Base-by-base conservation (phyloP, 768 basidiomycete species). In the Fomitopsis pulvina region DNA sequence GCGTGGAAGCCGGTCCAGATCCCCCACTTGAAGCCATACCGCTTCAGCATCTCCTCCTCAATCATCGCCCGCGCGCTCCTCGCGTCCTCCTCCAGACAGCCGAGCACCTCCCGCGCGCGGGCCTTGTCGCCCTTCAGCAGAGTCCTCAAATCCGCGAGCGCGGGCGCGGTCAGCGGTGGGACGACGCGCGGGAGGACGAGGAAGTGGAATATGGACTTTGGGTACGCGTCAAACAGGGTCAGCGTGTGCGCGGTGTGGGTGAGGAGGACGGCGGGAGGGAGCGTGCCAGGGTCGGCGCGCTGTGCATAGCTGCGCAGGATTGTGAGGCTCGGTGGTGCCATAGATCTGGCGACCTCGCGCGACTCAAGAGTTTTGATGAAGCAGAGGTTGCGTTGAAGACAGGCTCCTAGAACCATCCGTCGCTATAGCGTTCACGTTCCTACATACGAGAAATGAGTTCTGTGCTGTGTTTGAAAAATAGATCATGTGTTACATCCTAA, bases 121-220 rank as follows among this genome's bases (percentile, higher is more conserved):
- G 67, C 68, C 60, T 76, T 80, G 60, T 83, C 76, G 27, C 71
- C 69, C 47, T 66, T 71, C 59, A 85, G 62, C 32, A 92, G 67
- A 11, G 77, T 66, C 47, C 69, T 72, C 18, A 95, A 71, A 61
- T 72, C 78, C 20, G 71, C 57, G 32, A 90, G 69, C 26, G 75
- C 72, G 9, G 57, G 63, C 44, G 65, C 56, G 41, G 55, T 63
- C 47, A 64, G 34, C 8, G 70, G 60, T 4, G 61, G 57, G 34
- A 40, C 57, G 53, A 65, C 45, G 49, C 74, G 67, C 14, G 93
- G 93, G n/a, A 95, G 73, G 48, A 95, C 66, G 39, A 96, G 75
- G 60, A 92, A 87, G 67, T 96, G 93, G 64, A 91, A 94, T 48
- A 81, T 84, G 4, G 88, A 82, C 66, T 92, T 92, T 4, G 87